Evolutionary conservation across 768 basidiomycete genomes (phyloP), one percentile per base, ranked within the genome.

Genomic region (Agaricus blazei): DNA sequence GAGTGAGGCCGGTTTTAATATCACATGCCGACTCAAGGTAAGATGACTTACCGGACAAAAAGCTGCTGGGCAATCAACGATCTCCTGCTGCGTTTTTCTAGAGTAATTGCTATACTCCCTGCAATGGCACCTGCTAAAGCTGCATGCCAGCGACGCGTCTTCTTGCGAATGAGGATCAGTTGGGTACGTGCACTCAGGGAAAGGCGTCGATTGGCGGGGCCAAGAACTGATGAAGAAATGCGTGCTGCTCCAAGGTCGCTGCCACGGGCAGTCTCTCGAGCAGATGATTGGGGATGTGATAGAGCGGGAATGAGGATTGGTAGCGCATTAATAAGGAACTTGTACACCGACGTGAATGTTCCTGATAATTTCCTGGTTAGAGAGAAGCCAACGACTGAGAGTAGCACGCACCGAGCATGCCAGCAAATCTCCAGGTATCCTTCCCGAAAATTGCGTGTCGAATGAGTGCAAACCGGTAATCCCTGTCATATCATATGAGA

Each of bases 361-460:
- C 85, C 89, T 59, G 9, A 42, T 11, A 28, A 6, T 31, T 19
- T 19, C 19, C 47, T n/a, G 48, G n/a, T 28, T 26, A 45, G 40
- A 42, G 23, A n/a, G 29, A 48, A 27, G 37, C 38, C 48, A 34
- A 3, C 5, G 37, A 40, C 24, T 47, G 41, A 6, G 53, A 58
- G 37, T 24, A 11, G 28, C 26, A 48, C 68, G 27, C 58, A 85
- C 91, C 93, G 37, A 98, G 74, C 92, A 95, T 95, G 0, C 86
- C 83, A 3, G 86, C 90, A 59, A 96, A 95, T 19, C 94, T 75
- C 64, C 88, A 79, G 0, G 90, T 85, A 64, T 97, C 94, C 41
- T 74, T 59, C 0, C 93, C 93, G 60, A 97, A 90, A 43, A 96
- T 73, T 0, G 93, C 94, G 71, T 82, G 88, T 3, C 87, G 81